A percentile compares a stretch with the other conserved stretches of the same genome.
These are phyloP conservation scores for Dichotomopilus funicola DNA, from an alignment of 2,329 filamentous ascomycete genomes.

Conservation along the genomic window DNA sequence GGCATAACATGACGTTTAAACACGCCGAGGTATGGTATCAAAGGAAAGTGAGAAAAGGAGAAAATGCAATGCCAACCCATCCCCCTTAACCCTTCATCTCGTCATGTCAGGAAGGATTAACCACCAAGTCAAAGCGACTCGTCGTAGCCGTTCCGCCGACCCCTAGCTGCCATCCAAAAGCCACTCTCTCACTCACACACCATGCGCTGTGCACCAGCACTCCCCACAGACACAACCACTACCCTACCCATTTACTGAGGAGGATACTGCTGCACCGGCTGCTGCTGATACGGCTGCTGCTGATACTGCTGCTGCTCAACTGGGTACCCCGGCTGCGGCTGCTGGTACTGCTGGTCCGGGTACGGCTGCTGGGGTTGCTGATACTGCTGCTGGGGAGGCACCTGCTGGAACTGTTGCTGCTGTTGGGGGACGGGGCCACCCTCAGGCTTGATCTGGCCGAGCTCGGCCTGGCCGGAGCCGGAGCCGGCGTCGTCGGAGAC, in stretches of 20 bases:
- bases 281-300: slow-evolving; percentile 1
- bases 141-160: too few relatives aligned
- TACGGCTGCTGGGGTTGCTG: slow-evolving; percentile 8
- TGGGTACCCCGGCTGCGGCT: slow-evolving; percentile 5
- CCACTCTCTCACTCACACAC: background rate
- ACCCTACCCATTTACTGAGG: background rate
- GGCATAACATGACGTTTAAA: background rate
- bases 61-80: too few relatives aligned
- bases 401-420: slow-evolving; percentile 6
- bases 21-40: background rate
- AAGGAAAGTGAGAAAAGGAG: background rate
- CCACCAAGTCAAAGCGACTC: too few relatives aligned
- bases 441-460: slow-evolving; percentile 26
- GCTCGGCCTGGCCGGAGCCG: slow-evolving; percentile 25
- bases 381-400: slow-evolving; percentile 5
- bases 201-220: background rate
- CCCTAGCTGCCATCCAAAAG: background rate
- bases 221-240: background rate
- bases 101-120: too few relatives aligned
- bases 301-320: slow-evolving; percentile 3
- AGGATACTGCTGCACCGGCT: slow-evolving; percentile 2
- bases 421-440: slow-evolving; percentile 5
- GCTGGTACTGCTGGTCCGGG: slow-evolving; percentile 9
- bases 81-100: too few relatives aligned
- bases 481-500: slow-evolving; percentile 19